Evolutionary conservation across 441 rosid species (phyloP).

Genomic region (Brassica balearica): DNA sequence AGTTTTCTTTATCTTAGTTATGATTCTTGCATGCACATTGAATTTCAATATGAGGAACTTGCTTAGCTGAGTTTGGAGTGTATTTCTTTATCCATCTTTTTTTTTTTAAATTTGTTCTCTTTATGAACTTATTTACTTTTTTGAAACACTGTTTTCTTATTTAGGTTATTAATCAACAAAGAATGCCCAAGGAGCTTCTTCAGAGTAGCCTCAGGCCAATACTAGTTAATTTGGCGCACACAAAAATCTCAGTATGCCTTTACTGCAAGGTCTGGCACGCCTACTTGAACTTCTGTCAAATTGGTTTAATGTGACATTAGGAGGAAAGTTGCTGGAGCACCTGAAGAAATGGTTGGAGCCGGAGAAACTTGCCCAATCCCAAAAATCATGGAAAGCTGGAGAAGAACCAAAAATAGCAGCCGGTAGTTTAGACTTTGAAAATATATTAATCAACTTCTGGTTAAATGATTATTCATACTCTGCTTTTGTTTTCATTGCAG

Average conservation of each 20-base stretch:
- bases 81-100: neutral
- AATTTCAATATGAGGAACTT: neutral
- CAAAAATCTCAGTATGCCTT: slow-evolving; percentile 99
- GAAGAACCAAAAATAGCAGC: slow-evolving; percentile 99
- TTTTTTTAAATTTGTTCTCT: neutral
- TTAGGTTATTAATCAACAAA: slow-evolving; percentile 95
- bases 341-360: slow-evolving; percentile 99
- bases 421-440: slow-evolving; percentile 53
- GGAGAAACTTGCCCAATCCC: slow-evolving; percentile 93
- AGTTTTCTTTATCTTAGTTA: slow-evolving; percentile 14
- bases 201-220: slow-evolving; percentile 99
- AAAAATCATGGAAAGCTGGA: slow-evolving; percentile 97
- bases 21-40: neutral
- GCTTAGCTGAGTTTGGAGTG: neutral
- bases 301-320: slow-evolving; percentile 99
- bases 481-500: slow-evolving; percentile 61
- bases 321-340: slow-evolving; percentile 97
- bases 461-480: slow-evolving; percentile 25
- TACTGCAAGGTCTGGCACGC: slow-evolving; percentile 97
- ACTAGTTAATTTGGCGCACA: slow-evolving; percentile 93
- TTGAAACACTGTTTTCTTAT: slow-evolving; percentile 35
- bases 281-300: slow-evolving; percentile 96
- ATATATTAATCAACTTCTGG: slow-evolving; percentile 26
- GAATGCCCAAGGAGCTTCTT: slow-evolving; percentile 99
- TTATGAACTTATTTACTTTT: slow-evolving; percentile 13